Conservation (phyloP, 1,284 basidiomycete genomes). For the Ustilago curta region DNA sequence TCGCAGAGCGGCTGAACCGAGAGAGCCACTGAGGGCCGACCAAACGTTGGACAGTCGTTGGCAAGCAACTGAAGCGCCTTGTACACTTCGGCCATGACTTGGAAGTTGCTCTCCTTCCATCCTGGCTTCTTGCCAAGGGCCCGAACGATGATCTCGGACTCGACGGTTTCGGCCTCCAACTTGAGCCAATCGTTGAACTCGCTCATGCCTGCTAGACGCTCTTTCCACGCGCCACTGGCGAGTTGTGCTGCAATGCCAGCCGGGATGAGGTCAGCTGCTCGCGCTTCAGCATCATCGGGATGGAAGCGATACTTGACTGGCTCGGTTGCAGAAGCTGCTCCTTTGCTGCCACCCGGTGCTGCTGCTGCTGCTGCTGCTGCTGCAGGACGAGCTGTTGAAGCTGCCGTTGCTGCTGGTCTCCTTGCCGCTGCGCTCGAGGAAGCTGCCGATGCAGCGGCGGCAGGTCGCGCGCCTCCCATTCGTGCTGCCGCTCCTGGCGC, state of each 20-base stretch:
- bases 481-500: constrained; percentile 27
- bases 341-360: constrained; percentile 72
- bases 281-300: constrained; percentile 89
- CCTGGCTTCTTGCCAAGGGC: constrained; percentile 89
- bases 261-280: constrained; percentile 82
- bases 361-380: constrained; percentile 70
- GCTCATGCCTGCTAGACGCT: constrained; percentile 85
- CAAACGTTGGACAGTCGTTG: constrained; percentile 83
- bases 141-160: constrained; percentile 90
- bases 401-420: constrained; percentile 72
- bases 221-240: constrained; percentile 91
- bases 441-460: constrained; percentile 16
- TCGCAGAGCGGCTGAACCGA: constrained; percentile 87
- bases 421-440: constrained; percentile 67
- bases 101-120: constrained; percentile 98
- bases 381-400: constrained; percentile 67
- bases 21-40: constrained; percentile 85
- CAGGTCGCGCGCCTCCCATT: constrained; percentile 21
- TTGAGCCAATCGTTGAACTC: constrained; percentile 88
- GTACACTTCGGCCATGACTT: constrained; percentile 71
- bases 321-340: constrained; percentile 74
- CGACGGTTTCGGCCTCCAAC: constrained; percentile 77
- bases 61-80: constrained; percentile 75
- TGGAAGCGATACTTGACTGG: constrained; percentile 91
- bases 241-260: constrained; percentile 79